Conservation (phyloP, 2,329 filamentous ascomycete species). For the Hortaea werneckii region DNA sequence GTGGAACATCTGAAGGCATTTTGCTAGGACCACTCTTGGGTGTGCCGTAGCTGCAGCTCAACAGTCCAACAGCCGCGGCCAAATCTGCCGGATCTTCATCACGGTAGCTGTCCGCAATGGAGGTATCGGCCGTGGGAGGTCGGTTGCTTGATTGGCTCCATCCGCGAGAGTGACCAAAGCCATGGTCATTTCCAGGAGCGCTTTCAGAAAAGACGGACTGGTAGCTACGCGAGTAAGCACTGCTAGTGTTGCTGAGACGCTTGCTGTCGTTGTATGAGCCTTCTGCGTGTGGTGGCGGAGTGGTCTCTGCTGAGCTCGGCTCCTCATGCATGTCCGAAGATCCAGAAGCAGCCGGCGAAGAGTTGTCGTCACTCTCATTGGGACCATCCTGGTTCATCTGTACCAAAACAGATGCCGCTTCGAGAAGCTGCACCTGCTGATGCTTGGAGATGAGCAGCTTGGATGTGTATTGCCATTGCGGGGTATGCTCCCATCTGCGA, state of each 20-base stretch:
- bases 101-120: slow-evolving; percentile 55
- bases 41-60: slow-evolving; percentile 86
- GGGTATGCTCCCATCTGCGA: slow-evolving; percentile 95
- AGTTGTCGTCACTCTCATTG: slow-evolving; percentile 70
- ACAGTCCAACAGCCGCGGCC: slow-evolving; percentile 78
- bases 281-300: slow-evolving; percentile 72
- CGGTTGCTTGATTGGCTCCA: slow-evolving; percentile 58
- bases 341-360: slow-evolving; percentile 71
- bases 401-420: slow-evolving; percentile 91
- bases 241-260: slow-evolving; percentile 39
- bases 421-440: slow-evolving; percentile 94
- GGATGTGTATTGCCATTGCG: slow-evolving; percentile 93
- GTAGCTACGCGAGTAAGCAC: slow-evolving; percentile 61
- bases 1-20: slow-evolving; percentile 64
- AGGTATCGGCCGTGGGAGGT: slow-evolving; percentile 59
- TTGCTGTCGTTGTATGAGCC: slow-evolving; percentile 36
- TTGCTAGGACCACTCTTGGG: slow-evolving; percentile 54
- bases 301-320: slow-evolving; percentile 82
- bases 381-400: slow-evolving; percentile 66
- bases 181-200: slow-evolving; percentile 44
- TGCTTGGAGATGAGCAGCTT: slow-evolving; percentile 98
- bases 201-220: slow-evolving; percentile 58
- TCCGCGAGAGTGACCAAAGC: slow-evolving; percentile 54
- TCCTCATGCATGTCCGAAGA: slow-evolving; percentile 66
- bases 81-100: slow-evolving; percentile 80